Base-by-base conservation (phyloP, 345 rosid genomes). In the Pseudoturritis turrita region DNA sequence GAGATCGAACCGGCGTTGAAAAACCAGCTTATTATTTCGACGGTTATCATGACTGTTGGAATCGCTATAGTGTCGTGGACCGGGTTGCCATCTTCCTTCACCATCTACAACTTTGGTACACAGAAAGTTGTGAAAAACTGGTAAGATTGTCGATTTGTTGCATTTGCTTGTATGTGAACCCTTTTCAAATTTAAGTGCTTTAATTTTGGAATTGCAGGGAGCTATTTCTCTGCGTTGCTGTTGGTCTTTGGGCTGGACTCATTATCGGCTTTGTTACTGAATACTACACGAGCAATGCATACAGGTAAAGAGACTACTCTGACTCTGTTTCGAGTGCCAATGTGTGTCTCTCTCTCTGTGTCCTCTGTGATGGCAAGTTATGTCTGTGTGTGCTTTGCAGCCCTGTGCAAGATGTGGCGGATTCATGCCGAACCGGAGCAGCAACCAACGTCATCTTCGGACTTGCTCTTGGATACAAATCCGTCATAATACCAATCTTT, bases 361-460 rank as follows among this genome's bases (percentile, higher is more conserved):
- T 1, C 33, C 33, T 6, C 33, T 29, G 7, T 29, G 33, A 6
- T 29, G 33, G 9, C 11, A 33, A 33, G 37, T 33, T 33, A 8
- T 8, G 36, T 33, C 35, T 7, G 10, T 33, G 37, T 33, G 37
- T 33, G 37, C 37, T 2, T 63, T 81, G 69, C 90, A 92, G 98
- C 84, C 98, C 97, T 22, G 98, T 93, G 61, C 98, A 89, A 82
- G 98, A 90, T 77, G 97, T 93, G 73, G 98, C 97, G 50, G 98
- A 90, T 83, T 93, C 97, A 62, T 90, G 96, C 84, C 81, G 98
- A 66, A 91, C 92, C 31, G 97, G 96, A 59, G 96, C 96, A 47
- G 89, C 97, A 31, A 88, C 96, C 56, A 91, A 91, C 75, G 96
- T 89, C 45, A 91, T 89, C 28, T 84, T 91, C 57, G 93, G 97